Conservation (phyloP, 495 filamentous ascomycete genomes). For the Penicillium mononematosum region DNA sequence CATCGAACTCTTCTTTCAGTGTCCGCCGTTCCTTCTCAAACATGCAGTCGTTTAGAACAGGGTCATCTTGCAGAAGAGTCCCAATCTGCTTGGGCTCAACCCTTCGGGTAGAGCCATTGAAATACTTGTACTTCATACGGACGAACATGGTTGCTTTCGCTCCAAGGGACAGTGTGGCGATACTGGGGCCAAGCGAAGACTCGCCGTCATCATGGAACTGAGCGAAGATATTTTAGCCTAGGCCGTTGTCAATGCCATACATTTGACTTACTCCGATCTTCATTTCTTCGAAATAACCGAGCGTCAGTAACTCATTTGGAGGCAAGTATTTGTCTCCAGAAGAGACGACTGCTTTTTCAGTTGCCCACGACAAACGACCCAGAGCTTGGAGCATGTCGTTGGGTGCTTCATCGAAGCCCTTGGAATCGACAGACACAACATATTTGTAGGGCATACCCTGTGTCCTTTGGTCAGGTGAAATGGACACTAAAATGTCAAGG, state of each 20-base stretch:
- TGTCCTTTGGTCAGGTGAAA: background rate
- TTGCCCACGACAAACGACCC: slow-evolving; percentile 66
- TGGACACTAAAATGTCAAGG: slow-evolving; percentile 11
- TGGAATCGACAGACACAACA: slow-evolving; percentile 64
- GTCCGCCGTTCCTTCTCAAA: slow-evolving; percentile 35
- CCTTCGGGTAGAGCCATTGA: slow-evolving; percentile 37
- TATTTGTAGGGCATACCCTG: slow-evolving; percentile 85
- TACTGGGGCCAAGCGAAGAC: slow-evolving; percentile 66
- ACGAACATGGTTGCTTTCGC: slow-evolving; percentile 65
- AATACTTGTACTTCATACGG: slow-evolving; percentile 62
- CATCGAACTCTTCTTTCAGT: slow-evolving; percentile 34
- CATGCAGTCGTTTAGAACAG: slow-evolving; percentile 39
- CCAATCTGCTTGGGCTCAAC: slow-evolving; percentile 7
- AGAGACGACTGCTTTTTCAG: slow-evolving; percentile 37
- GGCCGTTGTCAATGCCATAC: background rate
- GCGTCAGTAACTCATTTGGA: slow-evolving; percentile 69
- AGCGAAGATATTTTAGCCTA: background rate
- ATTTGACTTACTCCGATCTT: slow-evolving; percentile 61
- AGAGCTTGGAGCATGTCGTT: slow-evolving; percentile 55
- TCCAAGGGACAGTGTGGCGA: slow-evolving; percentile 75
- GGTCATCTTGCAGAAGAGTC: slow-evolving; percentile 20
- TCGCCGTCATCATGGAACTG: slow-evolving; percentile 80
- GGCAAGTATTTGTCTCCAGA: slow-evolving; percentile 23
- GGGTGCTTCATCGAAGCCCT: slow-evolving; percentile 60
- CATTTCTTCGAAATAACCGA: slow-evolving; percentile 73